Evolutionary conservation across 768 basidiomycete species (phyloP), one percentile per base, ranked within the genome.

Genomic region (Podaxis sp.): DNA sequence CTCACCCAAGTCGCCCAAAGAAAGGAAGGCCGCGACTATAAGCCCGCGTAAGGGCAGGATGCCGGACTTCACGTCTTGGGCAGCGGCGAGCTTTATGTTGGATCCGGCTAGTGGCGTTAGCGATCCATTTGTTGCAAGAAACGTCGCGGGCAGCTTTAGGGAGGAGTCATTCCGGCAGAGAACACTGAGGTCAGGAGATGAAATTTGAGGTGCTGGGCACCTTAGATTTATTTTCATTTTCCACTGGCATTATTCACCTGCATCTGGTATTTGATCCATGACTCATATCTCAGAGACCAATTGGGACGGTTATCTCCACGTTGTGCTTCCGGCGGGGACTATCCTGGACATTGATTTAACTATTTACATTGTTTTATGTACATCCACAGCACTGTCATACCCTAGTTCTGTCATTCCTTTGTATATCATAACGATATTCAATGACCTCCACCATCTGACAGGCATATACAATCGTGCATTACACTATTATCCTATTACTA

Each of bases 91-190:
- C n/a, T 62, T 69, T 25, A 53, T 67, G 51, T 50, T 69, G 15
- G 75, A 74, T 53, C 62, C 68, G 27, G 59, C 59, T 22, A 55
- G 60, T 2, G 66, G 66, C 24, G 64, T 68, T 41, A 9, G 33
- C 15, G 75, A 76, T 50, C 70, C 75, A 1, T 75, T 76, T 27
- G 64, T 75, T 52, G 70, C 70, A 11, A 71, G 59, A n/a, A 53
- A 19, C 27, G 40, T 54, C 0, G 60, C 55, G n/a, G 61, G 73
- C n/a, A 79, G 76, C 62, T 59, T 74, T 41, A 66, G 75, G 53
- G 77, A 78, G 37, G 75, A 77, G 55, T 68, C 73, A n/a, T 74
- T 70, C 52, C 63, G 74, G 51, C 69, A 69, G 25, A 70, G 71
- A 36, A 62, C 66, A 37, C 61, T 58, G 15, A 67, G 66, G 11